phyloP scores from a whole-genome alignment of 2,329 filamentous ascomycete genomes.

The Tolypocladium ovalisporum region DNA sequence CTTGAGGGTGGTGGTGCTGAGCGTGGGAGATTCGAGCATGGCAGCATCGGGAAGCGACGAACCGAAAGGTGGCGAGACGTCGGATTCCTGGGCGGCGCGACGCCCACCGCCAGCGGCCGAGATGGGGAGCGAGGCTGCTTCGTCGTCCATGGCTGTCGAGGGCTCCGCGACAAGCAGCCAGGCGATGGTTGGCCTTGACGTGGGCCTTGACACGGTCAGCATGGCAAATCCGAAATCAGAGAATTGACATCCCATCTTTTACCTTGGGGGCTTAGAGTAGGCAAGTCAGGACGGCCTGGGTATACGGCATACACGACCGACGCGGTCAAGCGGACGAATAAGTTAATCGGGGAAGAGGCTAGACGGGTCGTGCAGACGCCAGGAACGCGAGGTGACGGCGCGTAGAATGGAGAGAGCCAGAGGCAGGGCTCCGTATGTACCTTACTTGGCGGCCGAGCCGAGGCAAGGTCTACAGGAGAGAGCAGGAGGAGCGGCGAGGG shows the following conservation, averaged over 20 bases:
- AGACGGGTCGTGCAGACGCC: not conserved
- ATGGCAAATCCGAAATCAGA: no score
- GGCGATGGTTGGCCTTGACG: not conserved
- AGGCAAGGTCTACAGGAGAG: not conserved
- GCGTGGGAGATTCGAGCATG: conserved; percentile 37
- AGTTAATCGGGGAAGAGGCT: not conserved
- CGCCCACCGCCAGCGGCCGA: not conserved
- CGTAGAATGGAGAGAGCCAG: not conserved
- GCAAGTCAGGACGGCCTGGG: not conserved
- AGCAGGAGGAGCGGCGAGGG: not conserved
- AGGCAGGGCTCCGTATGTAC: not conserved
- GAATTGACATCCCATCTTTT: not conserved
- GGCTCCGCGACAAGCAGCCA: not conserved
- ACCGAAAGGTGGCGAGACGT: conserved; percentile 26
- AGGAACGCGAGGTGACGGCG: not conserved
- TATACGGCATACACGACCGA: not conserved
- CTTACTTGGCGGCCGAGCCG: not conserved
- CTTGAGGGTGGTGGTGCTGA: conserved; percentile 32
- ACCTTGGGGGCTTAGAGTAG: not conserved
- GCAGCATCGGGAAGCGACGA: conserved; percentile 32
- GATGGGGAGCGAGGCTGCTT: not conserved
- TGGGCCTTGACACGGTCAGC: not conserved
- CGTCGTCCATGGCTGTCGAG: not conserved
- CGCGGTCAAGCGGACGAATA: not conserved
- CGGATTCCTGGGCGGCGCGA: conserved; percentile 31